Base-by-base conservation (phyloP, 2,329 filamentous ascomycete genomes). In the Talaromyces sp. region DNA sequence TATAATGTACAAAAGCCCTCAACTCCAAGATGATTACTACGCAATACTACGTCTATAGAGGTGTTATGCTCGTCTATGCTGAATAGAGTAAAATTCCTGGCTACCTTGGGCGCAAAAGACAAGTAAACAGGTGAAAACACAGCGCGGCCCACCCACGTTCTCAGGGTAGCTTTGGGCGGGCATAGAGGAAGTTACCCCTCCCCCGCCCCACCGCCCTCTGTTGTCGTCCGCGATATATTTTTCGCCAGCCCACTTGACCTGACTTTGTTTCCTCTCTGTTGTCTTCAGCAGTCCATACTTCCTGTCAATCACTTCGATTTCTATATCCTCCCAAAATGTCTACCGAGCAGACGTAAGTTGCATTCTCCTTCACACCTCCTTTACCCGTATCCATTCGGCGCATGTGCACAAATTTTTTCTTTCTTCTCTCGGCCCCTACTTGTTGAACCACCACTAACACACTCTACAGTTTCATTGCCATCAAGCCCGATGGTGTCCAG, bases 401-500 rank as follows among this genome's bases (percentile, higher is more conserved):
- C 57, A 53, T 53, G 28, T 47, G 55, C 56, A 53, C 27, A 59
- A 47, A 56, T 52, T 62, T 56, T 54, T 36, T n/a, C 42, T 62
- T 62, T 64, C 67, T 66, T 53, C 55, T 65, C 66, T 65, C 60
- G 19, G 15, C 32, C 25, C n/a, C 39, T 53, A 27, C 64, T 63
- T 22, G 47, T 63, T 47, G 64, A 61, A 63, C 59, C 65, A 58
- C 69, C 69, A 68, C 72, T 77, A 70, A 78, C 62, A 57, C 63
- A 65, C 63, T 70, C 65, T 62, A 71, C 75, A 98, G 93, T 85
- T 98, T 98, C 91, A 98, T 98, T 87, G 95, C 95, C 79, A 92
- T 99, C 88, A 99, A 99, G 92, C 95, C 93, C 73, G 95, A 98
- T 84, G 95, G 95, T 81, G 95, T 98, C 83, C 95, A 97, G 89